Base-by-base conservation (phyloP, 1,139 yeast genomes). In the Kodamaea fungicola region DNA sequence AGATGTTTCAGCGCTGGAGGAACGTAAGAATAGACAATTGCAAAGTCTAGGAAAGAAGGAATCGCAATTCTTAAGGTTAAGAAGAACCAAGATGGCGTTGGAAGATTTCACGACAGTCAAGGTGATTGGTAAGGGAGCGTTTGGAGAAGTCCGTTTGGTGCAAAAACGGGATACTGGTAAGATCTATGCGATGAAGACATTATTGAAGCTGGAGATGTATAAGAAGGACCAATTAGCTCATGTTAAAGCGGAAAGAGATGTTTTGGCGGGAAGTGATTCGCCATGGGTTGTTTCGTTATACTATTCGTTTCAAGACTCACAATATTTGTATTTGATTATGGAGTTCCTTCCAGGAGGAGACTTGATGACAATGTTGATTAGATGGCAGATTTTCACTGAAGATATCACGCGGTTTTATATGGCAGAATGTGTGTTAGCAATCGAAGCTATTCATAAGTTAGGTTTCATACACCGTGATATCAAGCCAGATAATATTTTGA, bases 271-370 rank as follows among this genome's bases (percentile, higher is more conserved):
- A 7, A 80, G 87, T 50, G 89, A 84, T 58, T 83, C 92, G 7
- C 92, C 92, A 6, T 84, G 94, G 94, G 92, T 84, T 39, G 94
- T 84, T 32, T 82, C 90, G 0, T 64, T 84, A 43, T 83, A 82
- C 54, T 84, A 84, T 55, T 84, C 94, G 1, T 84, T 84, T 62
- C 94, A 84, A 59, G 94, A 84, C 62, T 59, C 83, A 1, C 83
- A 83, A 50, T 83, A 84, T 53, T 64, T 84, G 44, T 84, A 84
- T 54, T 67, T 84, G 51, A 84, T 84, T 49, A 84, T 84, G 94
- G 94, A 84, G 54, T 84, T 83, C 55, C 71, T 84, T 45, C 94
- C 94, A 3, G 94, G 94, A 44, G 94, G 94, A 47, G 94, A 84
- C 61, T 67, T 84, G 49, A 84, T 84, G 94, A 84, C 94, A 0